These are phyloP conservation scores for Aureobasidium musti DNA, from an alignment of 2,329 filamentous ascomycete genomes.

Conservation along the genomic window DNA sequence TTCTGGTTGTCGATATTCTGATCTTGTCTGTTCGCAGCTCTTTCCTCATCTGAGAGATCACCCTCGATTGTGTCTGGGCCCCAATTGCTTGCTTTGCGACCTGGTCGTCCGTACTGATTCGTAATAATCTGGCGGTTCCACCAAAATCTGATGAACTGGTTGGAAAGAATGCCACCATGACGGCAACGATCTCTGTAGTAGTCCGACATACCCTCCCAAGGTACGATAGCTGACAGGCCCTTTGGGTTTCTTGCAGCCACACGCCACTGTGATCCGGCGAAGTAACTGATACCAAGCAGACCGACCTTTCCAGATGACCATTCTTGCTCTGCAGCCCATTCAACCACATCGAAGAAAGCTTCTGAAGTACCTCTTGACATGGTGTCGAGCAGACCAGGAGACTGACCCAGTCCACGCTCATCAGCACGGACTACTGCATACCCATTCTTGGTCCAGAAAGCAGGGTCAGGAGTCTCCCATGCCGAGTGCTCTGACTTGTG, in stretches of 20 bases:
- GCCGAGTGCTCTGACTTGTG: constrained; percentile 48
- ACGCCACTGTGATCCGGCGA: constrained; percentile 57
- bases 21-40: constrained; percentile 48
- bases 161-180: constrained; percentile 45
- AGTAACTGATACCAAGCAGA: constrained; percentile 54
- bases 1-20: constrained; percentile 47
- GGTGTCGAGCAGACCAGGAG: constrained; percentile 55
- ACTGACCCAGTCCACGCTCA: constrained; percentile 56
- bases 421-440: constrained; percentile 48
- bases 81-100: constrained; percentile 53
- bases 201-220: constrained; percentile 60
- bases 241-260: constrained; percentile 56
- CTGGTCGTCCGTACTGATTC: constrained; percentile 65
- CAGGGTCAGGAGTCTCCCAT: constrained; percentile 50
- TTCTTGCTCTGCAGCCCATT: constrained; percentile 33
- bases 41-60: constrained; percentile 55
- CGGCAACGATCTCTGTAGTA: constrained; percentile 53
- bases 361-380: constrained; percentile 54
- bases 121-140: constrained; percentile 66
- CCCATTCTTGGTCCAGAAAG: constrained; percentile 40
- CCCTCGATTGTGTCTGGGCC: constrained; percentile 60
- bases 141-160: constrained; percentile 60
- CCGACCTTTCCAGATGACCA: constrained; percentile 42
- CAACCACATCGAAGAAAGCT: constrained; percentile 35
- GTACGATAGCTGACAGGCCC: constrained; percentile 54